Evolutionary conservation across 129 eudicot species (phyloP).

Genomic region (Glebionis coronaria): DNA sequence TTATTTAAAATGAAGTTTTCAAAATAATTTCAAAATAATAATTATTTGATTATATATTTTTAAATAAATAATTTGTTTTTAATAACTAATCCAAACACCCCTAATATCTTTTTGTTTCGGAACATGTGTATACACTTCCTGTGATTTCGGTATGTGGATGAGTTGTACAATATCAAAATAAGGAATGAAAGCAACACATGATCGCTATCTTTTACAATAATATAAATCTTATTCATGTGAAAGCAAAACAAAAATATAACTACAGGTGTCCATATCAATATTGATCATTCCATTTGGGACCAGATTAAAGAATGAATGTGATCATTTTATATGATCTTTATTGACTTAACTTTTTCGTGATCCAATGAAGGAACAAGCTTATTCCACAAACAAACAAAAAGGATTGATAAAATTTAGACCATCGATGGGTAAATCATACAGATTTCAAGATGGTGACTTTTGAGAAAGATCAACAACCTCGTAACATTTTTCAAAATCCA

Average conservation of each 20-base stretch:
- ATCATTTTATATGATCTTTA: not conserved
- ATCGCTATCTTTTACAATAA: not conserved
- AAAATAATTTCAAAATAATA: too few species aligned
- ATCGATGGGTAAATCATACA: not conserved
- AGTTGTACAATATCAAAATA: too few species aligned
- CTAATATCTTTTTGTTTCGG: too few species aligned
- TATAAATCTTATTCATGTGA: conserved; percentile 4
- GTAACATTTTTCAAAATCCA: not conserved
- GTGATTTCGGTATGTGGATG: too few species aligned
- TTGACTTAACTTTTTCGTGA: not conserved
- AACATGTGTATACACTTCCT: too few species aligned
- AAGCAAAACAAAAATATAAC: not conserved
- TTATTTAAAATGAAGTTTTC: too few species aligned
- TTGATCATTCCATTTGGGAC: not conserved
- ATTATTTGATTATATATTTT: too few species aligned
- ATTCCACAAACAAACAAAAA: not conserved
- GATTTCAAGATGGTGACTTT: not conserved
- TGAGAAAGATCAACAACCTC: not conserved
- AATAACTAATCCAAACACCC: too few species aligned
- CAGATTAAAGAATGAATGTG: not conserved
- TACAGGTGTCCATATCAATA: not conserved
- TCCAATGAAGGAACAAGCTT: not conserved
- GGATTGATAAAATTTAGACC: not conserved
- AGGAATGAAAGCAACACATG: not conserved
- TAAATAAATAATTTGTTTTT: too few species aligned